Evolutionary conservation across 805 yeast species (phyloP).

Genomic region (Hanseniaspora clermontiae): DNA sequence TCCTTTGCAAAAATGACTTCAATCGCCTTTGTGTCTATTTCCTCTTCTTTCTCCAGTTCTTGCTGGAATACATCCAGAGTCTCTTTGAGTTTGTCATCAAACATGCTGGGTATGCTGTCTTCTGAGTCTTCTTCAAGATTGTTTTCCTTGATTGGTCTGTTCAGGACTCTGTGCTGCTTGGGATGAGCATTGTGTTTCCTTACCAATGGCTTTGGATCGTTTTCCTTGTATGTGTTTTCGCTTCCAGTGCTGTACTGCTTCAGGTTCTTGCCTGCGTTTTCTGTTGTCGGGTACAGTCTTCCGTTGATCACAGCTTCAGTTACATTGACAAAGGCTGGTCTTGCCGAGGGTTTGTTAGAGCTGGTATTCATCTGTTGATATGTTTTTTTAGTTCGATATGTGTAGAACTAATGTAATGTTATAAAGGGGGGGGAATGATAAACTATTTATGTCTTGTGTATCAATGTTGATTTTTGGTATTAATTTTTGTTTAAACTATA

Average conservation of each 20-base stretch:
- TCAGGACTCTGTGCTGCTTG: not conserved
- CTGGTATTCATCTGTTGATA: not conserved
- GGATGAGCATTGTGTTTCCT: not conserved
- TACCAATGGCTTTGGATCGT: not conserved
- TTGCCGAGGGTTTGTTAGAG: not conserved
- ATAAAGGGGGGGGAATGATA: too few relatives aligned
- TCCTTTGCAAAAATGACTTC: not conserved
- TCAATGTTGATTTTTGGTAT: too few relatives aligned
- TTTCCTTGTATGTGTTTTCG: not conserved
- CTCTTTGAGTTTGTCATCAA: not conserved
- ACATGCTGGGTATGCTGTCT: not conserved
- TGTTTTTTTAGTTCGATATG: too few relatives aligned
- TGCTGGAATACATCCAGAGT: not conserved
- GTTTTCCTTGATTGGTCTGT: not conserved
- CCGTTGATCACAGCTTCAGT: conserved; percentile 23
- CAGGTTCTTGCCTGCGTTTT: conserved; percentile 1
- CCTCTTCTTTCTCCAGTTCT: not conserved
- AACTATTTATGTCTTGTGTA: too few relatives aligned
- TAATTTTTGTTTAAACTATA: too few relatives aligned
- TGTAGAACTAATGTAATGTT: too few relatives aligned
- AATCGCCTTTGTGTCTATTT: not conserved
- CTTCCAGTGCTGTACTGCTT: not conserved
- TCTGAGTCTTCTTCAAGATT: not conserved
- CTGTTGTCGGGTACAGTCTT: not conserved
- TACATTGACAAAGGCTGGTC: conserved; percentile 28